Evolutionary conservation across 2,329 filamentous ascomycete genomes (phyloP).

Genomic region (Xylariaceae sp.): DNA sequence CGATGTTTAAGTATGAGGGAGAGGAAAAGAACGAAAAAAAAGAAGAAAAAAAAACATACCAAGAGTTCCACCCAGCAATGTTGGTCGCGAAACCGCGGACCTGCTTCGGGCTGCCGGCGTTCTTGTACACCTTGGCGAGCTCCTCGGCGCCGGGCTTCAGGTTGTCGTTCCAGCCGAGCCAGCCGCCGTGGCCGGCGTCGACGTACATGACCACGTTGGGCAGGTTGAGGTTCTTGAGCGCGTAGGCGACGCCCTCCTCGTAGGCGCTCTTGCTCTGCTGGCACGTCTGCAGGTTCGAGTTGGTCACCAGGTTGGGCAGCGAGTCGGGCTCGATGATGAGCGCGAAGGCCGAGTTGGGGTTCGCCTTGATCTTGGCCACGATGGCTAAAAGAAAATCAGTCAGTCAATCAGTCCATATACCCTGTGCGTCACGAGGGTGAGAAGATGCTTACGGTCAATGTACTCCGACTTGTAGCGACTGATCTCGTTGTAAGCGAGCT

Average conservation of each 20-base stretch:
- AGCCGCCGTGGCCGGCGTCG: constrained; percentile 54
- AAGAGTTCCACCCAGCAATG: constrained; percentile 53
- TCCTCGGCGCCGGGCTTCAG: constrained; percentile 44
- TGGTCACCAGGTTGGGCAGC: constrained; percentile 55
- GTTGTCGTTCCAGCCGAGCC: constrained; percentile 56
- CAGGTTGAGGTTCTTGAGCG: constrained; percentile 48
- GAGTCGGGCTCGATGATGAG: constrained; percentile 53
- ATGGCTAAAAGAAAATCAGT: constrained; percentile 29
- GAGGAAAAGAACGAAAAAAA: no score
- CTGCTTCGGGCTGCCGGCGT: constrained; percentile 45
- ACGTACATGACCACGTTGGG: constrained; percentile 56
- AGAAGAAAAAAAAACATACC: constrained; percentile 38
- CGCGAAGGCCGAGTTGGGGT: constrained; percentile 41
- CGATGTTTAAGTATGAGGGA: no score
- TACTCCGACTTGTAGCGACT: constrained; percentile 49
- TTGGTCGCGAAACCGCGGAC: constrained; percentile 54
- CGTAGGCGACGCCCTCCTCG: constrained; percentile 46
- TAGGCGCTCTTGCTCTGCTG: constrained; percentile 42
- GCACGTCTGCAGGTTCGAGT: constrained; percentile 47
- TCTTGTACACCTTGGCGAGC: constrained; percentile 46
- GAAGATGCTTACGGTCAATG: constrained; percentile 38
- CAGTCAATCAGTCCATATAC: neutral
- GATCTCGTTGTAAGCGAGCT: constrained; percentile 46
- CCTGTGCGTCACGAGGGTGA: neutral
- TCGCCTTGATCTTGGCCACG: constrained; percentile 39